Base-by-base conservation (phyloP, 2,329 filamentous ascomycete species). In the Neopestalotiopsis sp. region DNA sequence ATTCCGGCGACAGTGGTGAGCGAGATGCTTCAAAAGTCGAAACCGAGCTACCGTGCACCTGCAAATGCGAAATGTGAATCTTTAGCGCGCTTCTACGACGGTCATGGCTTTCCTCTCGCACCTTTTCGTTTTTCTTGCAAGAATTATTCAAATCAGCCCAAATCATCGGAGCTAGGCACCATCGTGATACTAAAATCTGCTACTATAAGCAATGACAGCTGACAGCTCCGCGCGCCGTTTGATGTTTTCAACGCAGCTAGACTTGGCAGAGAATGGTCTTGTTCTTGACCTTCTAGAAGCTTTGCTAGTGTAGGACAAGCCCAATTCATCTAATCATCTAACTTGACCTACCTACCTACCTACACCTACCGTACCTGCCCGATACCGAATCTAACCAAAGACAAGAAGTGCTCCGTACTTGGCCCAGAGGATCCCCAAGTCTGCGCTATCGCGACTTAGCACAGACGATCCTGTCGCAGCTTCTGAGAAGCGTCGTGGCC, bases 281-380 rank as follows among this genome's bases (percentile, higher is more conserved):
- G 30, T 40, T 62, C 59, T 40, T 62, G 59, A 62, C 59, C 59
- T 62, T 62, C 59, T 62, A 28, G 59, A 62, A 62, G 59, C 59
- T 62, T 30, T 34, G 32, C 17, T 62, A 62, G 59, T 38, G 59
- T 28, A 34, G 12, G 57, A 30, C 28, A 34, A 20, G 5, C 59
- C 58, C 24, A 28, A n/a, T 34, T 62, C 59, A 62, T 62, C 32
- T 40, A 30, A 62, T 62, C 59, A 38, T 62, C 32, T 52, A 24
- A 28, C 24, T 10, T 7, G 34, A 38, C 34, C 34, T 38, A 38
- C 34, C 34, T 38, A 38, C 34, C 34, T 38, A 10, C 6, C 34
- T 7, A 38, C 34, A n/a, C n/a, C 34, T 38, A 10, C 6, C 34
- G 34, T 28, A 28, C 24, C 24, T 28, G 24, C 24, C 24, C 24